These are phyloP conservation scores for Juncus inflexus DNA, from an alignment of 176 grass and related monocot genomes.

Conservation along the genomic window DNA sequence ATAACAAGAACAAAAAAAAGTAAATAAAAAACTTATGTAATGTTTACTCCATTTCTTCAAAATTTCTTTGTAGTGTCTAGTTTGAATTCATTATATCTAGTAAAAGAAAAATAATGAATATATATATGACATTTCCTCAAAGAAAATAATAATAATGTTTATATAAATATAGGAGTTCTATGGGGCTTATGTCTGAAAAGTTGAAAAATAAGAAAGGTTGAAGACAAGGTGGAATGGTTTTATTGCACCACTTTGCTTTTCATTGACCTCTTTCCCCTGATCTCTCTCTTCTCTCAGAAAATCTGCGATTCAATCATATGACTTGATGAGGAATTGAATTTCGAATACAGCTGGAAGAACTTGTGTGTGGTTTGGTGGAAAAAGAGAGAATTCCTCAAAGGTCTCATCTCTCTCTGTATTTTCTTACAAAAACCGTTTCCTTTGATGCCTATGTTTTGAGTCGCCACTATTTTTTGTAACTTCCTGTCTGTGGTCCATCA, in stretches of 20 bases:
- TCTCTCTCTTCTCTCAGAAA: neutral
- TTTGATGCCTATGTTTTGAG: slow-evolving; percentile 14
- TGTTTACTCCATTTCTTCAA: too few relatives aligned
- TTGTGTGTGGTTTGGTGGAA: slow-evolving; percentile 22
- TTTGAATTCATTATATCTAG: too few relatives aligned
- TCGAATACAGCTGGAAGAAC: neutral
- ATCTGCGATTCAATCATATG: slow-evolving; percentile 7
- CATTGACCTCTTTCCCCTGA: slow-evolving; percentile 16
- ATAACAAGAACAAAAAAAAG: too few relatives aligned
- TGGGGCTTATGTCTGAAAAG: too few relatives aligned
- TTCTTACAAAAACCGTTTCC: slow-evolving; percentile 3
- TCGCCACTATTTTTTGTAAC: neutral
- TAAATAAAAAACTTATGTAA: too few relatives aligned
- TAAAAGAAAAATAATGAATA: too few relatives aligned
- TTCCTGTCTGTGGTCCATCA: neutral
- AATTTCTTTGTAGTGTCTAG: too few relatives aligned
- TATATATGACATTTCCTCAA: too few relatives aligned
- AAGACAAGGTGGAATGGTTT: neutral
- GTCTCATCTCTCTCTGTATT: slow-evolving; percentile 6
- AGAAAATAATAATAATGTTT: too few relatives aligned
- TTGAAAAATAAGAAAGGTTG: too few relatives aligned
- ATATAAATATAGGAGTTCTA: too few relatives aligned
- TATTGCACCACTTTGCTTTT: slow-evolving; percentile 6
- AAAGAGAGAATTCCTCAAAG: neutral
- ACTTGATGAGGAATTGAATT: neutral